These are phyloP conservation scores for Lonicera japonica DNA, from an alignment of 129 eudicot genomes.

Conservation along the genomic window DNA sequence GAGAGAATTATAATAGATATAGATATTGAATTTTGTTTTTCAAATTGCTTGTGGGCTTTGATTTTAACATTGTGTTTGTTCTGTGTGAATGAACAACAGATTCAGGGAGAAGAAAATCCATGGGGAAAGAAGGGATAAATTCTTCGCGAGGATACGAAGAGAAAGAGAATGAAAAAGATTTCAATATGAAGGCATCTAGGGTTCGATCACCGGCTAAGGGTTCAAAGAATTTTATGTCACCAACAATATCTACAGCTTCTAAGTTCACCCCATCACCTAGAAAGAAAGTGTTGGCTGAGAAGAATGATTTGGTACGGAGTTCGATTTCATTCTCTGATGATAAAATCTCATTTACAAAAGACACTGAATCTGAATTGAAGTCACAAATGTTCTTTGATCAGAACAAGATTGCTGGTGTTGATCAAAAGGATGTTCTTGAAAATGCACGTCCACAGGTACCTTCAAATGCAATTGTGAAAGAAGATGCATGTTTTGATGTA, in stretches of 20 bases:
- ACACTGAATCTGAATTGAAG: conserved; percentile 17
- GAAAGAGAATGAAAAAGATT: conserved; percentile 48
- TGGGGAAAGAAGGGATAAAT: conserved; percentile 16
- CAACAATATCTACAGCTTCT: conserved; percentile 66
- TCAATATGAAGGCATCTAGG: conserved; percentile 26
- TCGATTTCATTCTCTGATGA: conserved; percentile 55
- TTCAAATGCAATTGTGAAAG: not conserved
- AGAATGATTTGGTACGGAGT: conserved; percentile 52
- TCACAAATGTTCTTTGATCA: conserved; percentile 18
- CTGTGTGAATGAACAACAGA: conserved; percentile 14
- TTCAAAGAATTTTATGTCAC: conserved; percentile 56
- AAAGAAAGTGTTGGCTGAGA: conserved; percentile 54
- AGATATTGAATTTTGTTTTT: no score
- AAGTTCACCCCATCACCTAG: conserved; percentile 61
- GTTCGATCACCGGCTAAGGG: conserved; percentile 33
- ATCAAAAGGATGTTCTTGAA: conserved; percentile 20
- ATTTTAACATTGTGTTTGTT: no score
- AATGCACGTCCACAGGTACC: conserved; percentile 27
- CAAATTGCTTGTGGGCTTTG: no score
- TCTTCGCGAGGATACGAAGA: conserved; percentile 16
- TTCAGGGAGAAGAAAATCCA: conserved; percentile 17
- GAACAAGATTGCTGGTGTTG: conserved; percentile 6
- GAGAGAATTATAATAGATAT: no score
- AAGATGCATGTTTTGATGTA: conserved; percentile 7
- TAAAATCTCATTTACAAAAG: conserved; percentile 29